Percentiles rank a stretch among this genome's conserved stretches.
These are phyloP conservation scores for Baudoinia panamericana DNA, from an alignment of 495 filamentous ascomycete species.

Conservation along the genomic window DNA sequence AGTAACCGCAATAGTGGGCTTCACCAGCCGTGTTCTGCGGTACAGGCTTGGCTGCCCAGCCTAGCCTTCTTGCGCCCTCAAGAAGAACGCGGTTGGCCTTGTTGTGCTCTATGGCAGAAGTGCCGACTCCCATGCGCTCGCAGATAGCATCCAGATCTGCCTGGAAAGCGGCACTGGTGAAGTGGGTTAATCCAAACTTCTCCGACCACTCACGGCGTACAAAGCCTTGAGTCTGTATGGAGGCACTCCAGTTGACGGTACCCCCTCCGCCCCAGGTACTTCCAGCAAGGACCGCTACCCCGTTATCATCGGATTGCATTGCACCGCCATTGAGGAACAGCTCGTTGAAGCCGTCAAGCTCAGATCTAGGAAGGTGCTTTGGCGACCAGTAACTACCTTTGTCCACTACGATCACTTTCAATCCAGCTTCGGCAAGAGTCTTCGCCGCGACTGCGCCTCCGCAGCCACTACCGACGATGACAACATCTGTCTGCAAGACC, in stretches of 20 bases:
- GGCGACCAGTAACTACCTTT: conserved; percentile 63
- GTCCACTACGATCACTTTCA: conserved; percentile 68
- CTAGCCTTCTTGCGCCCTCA: conserved; percentile 63
- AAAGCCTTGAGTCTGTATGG: conserved; percentile 64
- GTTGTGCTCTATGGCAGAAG: conserved; percentile 55
- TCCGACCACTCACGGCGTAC: conserved; percentile 74
- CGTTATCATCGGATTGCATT: conserved; percentile 45
- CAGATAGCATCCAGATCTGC: conserved; percentile 59
- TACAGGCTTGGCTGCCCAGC: conserved; percentile 53
- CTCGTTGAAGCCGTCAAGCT: background rate
- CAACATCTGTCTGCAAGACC: conserved; percentile 62
- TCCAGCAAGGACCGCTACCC: conserved; percentile 50
- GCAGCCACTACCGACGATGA: conserved; percentile 77
- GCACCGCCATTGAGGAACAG: conserved; percentile 14
- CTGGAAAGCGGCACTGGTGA: conserved; percentile 64
- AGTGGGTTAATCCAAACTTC: conserved; percentile 55
- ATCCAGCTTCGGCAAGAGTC: conserved; percentile 61
- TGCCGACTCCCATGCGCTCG: conserved; percentile 65
- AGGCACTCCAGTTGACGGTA: conserved; percentile 80
- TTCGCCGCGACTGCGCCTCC: conserved; percentile 77
- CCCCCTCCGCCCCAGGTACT: conserved; percentile 77
- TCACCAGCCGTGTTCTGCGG: conserved; percentile 67
- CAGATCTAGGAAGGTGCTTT: conserved; percentile 32
- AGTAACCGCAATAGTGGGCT: conserved; percentile 67
- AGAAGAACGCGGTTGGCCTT: conserved; percentile 52